Evolutionary conservation across 169 alveolate species (phyloP).

Genomic region (Neospora caninum): DNA sequence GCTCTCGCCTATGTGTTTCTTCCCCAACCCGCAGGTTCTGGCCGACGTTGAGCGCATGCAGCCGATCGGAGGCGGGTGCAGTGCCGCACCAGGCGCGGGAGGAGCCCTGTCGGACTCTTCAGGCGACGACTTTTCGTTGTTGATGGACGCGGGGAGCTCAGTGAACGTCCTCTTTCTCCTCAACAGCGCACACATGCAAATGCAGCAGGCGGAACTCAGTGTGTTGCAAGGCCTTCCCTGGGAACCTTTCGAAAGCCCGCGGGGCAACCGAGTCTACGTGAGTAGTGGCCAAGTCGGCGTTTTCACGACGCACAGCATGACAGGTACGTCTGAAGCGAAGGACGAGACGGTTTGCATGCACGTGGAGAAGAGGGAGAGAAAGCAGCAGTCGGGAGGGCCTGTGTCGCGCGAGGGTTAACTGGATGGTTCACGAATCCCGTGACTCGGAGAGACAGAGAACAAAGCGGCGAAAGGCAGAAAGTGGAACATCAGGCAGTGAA

Average conservation of each 20-base stretch:
- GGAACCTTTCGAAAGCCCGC: background rate
- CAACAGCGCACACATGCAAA: conserved; percentile 21
- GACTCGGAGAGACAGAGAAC: too few relatives aligned
- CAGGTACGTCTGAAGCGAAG: background rate
- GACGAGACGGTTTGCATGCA: background rate
- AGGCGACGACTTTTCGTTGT: background rate
- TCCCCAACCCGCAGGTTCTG: background rate
- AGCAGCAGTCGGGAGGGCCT: too few relatives aligned
- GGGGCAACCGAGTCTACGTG: background rate
- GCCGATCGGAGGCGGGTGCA: background rate
- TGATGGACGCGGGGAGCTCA: background rate
- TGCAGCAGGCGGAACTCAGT: conserved; percentile 17
- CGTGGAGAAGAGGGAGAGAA: background rate
- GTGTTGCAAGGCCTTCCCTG: background rate
- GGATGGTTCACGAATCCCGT: too few relatives aligned
- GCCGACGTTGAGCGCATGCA: background rate
- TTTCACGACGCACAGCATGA: conserved; percentile 7
- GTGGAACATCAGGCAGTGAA: too few relatives aligned
- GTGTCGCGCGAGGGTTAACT: too few relatives aligned
- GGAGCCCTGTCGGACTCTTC: too few relatives aligned
- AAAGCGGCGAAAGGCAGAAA: too few relatives aligned
- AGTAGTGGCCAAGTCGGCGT: conserved; percentile 35
- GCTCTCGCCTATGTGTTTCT: background rate
- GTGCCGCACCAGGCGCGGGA: too few relatives aligned
- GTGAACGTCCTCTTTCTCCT: background rate